Evolutionary conservation across 1,284 basidiomycete species (phyloP), one percentile per base, ranked within the genome.

Genomic region (Trichosporon faecale): DNA sequence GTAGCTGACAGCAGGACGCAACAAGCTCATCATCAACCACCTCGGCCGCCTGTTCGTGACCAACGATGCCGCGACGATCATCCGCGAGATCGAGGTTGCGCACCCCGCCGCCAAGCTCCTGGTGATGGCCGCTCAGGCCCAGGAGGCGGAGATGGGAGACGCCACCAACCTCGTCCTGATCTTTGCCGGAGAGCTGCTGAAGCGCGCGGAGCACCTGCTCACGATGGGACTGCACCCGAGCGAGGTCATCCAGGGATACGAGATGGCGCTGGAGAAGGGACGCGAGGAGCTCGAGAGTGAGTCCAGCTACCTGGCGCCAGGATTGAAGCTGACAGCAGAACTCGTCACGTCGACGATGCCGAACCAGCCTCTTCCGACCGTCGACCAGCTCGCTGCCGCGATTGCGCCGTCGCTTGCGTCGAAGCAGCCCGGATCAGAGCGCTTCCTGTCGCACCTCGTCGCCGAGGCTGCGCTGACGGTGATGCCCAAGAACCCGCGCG

Each of bases 141-240:
- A 99, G 82, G 96, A 98, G 84, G 84, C 90, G 0, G 97, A 99
- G 92, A 96, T 98, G 93, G 97, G 96, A 69, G 97, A 99, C 85
- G 89, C 93, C 66, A 98, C 96, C 68, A 98, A 98, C 84, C 88
- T 92, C 79, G 95, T 99, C 61, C 85, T 99, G 79, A 99, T 99
- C 80, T 86, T 99, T 64, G 95, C 93, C 6, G 97, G 97, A 69
- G 96, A 99, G 85, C 87, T 99, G 66, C 86, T 99, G 76, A 98
- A 97, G 85, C 92, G 93, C 80, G 92, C 96, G 1, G 96, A 98
- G 82, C 87, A 92, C 76, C 88, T 99, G 31, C 88, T 99, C 71
- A 88, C 95, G 23, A 95, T 99, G 92, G 97, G 97, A 49, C 87
- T 99, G 37, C 96, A 98, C 84, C 97, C 97, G 3, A 94, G 92